Percentiles rank a stretch among this genome's conserved stretches.
These are phyloP conservation scores for Alternaria sp. DNA, from an alignment of 2,329 filamentous ascomycete species.

Conservation along the genomic window DNA sequence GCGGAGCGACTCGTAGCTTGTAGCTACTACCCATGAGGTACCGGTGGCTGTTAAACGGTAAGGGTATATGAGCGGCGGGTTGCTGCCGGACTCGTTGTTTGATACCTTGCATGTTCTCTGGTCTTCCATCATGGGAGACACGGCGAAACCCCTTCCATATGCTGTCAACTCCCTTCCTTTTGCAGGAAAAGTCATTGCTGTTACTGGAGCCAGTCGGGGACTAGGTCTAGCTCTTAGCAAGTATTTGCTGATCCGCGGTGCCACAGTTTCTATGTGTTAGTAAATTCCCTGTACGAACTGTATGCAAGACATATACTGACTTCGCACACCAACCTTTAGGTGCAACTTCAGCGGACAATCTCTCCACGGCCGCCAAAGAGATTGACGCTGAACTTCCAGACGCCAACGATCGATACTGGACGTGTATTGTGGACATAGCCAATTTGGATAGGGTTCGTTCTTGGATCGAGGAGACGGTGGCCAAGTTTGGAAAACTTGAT, in stretches of 20 bases:
- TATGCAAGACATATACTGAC: neutral
- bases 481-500: conserved; percentile 48
- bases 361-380: conserved; percentile 6
- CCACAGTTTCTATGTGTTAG: conserved; percentile 7
- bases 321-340: neutral
- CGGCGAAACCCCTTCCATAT: neutral
- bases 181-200: conserved; percentile 3
- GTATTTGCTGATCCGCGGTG: conserved; percentile 9
- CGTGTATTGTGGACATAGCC: conserved; percentile 9
- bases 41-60: neutral
- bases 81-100: neutral
- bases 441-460: conserved; percentile 10
- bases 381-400: conserved; percentile 10
- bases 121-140: neutral
- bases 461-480: conserved; percentile 50
- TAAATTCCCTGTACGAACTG: neutral
- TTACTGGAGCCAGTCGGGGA: conserved; percentile 10
- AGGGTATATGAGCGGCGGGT: neutral
- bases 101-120: neutral
- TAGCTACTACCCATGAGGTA: neutral
- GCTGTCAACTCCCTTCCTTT: conserved; percentile 12
- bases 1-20: neutral
- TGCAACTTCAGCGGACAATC: conserved; percentile 9
- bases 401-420: conserved; percentile 10
- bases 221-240: conserved; percentile 9